Conservation (phyloP, 179 eudicot species). For the Patellifolia procumbens region DNA sequence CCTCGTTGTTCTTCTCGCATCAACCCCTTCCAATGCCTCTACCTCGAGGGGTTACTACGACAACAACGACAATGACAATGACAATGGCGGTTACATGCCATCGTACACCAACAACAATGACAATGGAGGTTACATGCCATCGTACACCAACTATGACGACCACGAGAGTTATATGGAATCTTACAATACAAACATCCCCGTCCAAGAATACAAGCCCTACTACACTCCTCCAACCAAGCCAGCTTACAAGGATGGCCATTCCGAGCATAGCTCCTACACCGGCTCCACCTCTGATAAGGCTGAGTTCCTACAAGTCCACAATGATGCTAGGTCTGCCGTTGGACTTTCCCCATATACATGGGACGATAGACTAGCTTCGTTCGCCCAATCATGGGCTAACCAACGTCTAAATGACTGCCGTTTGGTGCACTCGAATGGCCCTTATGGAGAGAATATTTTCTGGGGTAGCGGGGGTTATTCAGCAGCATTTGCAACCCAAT, state of each 20-base stretch:
- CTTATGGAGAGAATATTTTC: constrained; percentile 10
- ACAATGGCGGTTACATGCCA: too few species aligned
- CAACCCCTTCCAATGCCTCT: not conserved
- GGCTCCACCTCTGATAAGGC: not conserved
- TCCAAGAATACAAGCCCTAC: constrained; percentile 4
- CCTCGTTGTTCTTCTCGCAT: not conserved
- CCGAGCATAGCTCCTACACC: not conserved
- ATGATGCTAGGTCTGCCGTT: not conserved
- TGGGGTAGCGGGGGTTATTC: constrained; percentile 20
- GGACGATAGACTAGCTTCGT: constrained; percentile 7
- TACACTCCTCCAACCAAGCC: not conserved
- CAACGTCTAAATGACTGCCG: constrained; percentile 9
- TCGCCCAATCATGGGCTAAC: constrained; percentile 13
- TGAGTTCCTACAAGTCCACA: not conserved
- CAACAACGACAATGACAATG: not conserved
- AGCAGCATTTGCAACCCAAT: not conserved
- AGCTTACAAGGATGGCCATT: not conserved
- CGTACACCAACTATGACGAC: not conserved
- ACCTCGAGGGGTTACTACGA: not conserved
- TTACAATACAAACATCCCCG: not conserved
- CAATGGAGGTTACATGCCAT: too few species aligned
- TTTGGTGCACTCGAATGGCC: constrained; percentile 1
- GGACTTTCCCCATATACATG: not conserved
- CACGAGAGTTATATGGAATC: too few species aligned
- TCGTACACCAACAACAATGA: not conserved